phyloP scores from a whole-genome alignment of 148 eudicot genomes.

The Amaranthus hypochondriacus region DNA sequence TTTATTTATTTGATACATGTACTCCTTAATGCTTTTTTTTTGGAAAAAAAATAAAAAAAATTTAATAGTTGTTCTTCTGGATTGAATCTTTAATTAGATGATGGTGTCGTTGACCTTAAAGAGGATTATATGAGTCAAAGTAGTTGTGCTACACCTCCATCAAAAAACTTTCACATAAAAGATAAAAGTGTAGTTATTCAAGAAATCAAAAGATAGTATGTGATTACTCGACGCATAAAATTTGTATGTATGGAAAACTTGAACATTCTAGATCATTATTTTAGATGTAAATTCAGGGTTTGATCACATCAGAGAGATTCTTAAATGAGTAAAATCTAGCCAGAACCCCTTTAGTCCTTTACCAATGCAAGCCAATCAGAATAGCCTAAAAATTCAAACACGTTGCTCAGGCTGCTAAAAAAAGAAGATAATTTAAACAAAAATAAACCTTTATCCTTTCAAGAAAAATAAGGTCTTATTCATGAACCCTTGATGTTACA shows the following conservation, averaged over 20 bases:
- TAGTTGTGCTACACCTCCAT: conserved; percentile 7
- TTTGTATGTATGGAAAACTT: not conserved
- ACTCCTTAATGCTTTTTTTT: not conserved
- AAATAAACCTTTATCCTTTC: not conserved
- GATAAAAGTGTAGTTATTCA: too few species aligned
- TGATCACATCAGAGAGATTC: not conserved
- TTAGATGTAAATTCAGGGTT: not conserved
- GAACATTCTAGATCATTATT: not conserved
- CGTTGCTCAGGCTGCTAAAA: not conserved
- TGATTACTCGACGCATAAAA: not conserved
- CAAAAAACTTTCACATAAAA: too few species aligned
- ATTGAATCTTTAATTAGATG: conserved; percentile 10
- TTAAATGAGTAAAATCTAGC: not conserved
- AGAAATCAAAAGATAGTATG: too few species aligned
- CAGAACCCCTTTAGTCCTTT: not conserved
- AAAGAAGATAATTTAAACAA: not conserved
- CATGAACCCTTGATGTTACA: not conserved
- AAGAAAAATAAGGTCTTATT: not conserved
- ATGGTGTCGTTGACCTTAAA: conserved; percentile 28
- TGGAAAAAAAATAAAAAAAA: not conserved
- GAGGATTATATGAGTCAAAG: conserved; percentile 35
- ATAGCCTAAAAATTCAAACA: not conserved
- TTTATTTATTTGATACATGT: not conserved
- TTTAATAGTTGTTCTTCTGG: not conserved
- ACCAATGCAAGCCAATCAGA: not conserved